Percentiles rank a stretch among this genome's conserved stretches.
These are phyloP conservation scores for Corymbia maculata DNA, from an alignment of 345 rosid species.

Conservation along the genomic window DNA sequence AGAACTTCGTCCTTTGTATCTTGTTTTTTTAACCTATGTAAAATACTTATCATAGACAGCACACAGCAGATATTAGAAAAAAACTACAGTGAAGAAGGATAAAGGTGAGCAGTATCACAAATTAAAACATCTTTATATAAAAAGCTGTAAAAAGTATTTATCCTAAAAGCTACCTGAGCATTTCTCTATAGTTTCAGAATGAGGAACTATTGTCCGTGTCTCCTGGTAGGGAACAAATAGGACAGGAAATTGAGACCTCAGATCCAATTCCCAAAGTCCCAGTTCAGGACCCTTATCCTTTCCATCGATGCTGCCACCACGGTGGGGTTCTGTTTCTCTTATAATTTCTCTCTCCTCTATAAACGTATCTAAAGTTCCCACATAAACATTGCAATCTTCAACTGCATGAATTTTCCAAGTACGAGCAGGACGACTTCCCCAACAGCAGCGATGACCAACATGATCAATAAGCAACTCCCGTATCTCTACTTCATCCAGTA, in stretches of 20 bases:
- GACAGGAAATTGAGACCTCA: constrained; percentile 72
- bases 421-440: constrained; percentile 98
- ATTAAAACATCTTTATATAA: not conserved
- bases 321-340: constrained; percentile 55
- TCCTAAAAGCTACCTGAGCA: constrained; percentile 45
- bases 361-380: constrained; percentile 88
- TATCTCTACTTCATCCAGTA: constrained; percentile 86
- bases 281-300: constrained; percentile 44
- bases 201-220: constrained; percentile 46
- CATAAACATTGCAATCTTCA: constrained; percentile 95
- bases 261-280: constrained; percentile 75
- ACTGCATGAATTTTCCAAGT: constrained; percentile 82
- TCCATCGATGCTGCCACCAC: constrained; percentile 38
- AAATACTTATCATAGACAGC: not conserved
- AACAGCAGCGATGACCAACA: constrained; percentile 90
- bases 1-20: not conserved
- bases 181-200: constrained; percentile 63
- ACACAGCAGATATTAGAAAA: not conserved
- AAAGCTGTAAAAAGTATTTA: not conserved
- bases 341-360: constrained; percentile 77
- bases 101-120: not conserved
- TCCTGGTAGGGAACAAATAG: constrained; percentile 63
- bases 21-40: not conserved
- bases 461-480: constrained; percentile 91
- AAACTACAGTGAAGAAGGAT: not conserved